phyloP scores from a whole-genome alignment of 495 filamentous ascomycete genomes.

The Jackrogersella multiformis region DNA sequence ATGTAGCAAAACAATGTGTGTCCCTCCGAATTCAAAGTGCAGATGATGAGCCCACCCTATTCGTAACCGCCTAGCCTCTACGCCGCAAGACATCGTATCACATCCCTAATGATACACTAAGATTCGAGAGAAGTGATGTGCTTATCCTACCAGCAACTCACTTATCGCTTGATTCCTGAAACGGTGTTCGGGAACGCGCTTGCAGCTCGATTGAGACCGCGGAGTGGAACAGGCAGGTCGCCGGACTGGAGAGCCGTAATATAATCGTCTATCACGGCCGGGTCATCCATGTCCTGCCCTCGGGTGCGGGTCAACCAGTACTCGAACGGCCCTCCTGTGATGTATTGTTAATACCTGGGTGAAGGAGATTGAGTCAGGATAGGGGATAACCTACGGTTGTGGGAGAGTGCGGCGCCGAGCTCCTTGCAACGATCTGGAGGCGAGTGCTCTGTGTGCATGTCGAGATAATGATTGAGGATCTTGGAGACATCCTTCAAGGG shows the following conservation, averaged over 20 bases:
- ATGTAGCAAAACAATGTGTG: neutral
- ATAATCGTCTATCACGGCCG: conserved; percentile 48
- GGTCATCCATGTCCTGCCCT: conserved; percentile 44
- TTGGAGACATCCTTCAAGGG: conserved; percentile 57
- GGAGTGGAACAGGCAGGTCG: conserved; percentile 46
- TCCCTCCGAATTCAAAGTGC: neutral
- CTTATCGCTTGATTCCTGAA: neutral
- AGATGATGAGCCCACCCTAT: neutral
- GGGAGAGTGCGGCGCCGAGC: conserved; percentile 50
- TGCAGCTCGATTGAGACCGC: conserved; percentile 50
- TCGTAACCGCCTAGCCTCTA: neutral
- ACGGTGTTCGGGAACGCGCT: conserved; percentile 36
- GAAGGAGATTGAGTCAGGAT: neutral
- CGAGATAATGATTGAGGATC: conserved; percentile 57
- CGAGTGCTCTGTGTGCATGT: conserved; percentile 55
- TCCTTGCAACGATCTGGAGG: conserved; percentile 50
- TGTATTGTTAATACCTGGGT: neutral
- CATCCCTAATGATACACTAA: neutral
- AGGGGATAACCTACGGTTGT: conserved; percentile 47
- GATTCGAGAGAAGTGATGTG: neutral
- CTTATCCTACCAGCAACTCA: neutral
- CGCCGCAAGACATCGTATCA: neutral
- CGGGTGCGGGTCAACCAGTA: conserved; percentile 56
- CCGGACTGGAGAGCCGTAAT: conserved; percentile 46
- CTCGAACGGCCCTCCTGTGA: conserved; percentile 55